Percentiles rank a stretch among this genome's conserved stretches.
Evolutionary conservation across 768 basidiomycete species (phyloP).

Genomic region (Paxillus ammoniavirescens): DNA sequence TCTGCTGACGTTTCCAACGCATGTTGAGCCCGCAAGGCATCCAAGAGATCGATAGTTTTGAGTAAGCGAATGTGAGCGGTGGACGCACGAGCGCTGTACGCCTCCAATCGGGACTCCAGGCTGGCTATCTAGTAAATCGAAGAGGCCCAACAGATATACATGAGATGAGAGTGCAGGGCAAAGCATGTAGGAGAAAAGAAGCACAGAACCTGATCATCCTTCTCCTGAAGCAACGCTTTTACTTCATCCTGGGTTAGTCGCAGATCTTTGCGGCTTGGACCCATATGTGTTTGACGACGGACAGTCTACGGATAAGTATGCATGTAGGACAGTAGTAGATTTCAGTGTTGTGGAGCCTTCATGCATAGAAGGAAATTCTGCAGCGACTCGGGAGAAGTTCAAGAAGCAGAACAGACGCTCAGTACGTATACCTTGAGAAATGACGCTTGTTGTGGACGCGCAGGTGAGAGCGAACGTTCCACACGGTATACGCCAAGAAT

Average conservation of each 20-base stretch:
- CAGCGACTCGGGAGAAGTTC: not conserved
- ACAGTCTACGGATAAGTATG: not conserved
- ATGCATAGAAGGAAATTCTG: constrained; percentile 18
- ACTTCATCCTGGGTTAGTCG: constrained; percentile 18
- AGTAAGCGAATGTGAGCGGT: constrained; percentile 46
- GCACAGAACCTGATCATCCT: constrained; percentile 25
- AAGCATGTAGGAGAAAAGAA: not conserved
- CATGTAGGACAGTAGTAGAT: constrained; percentile 4
- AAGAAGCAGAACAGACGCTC: too few species aligned
- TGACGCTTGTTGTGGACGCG: too few species aligned
- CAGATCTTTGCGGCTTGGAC: constrained; percentile 21
- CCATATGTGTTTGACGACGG: constrained; percentile 19
- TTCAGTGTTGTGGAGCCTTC: constrained; percentile 5
- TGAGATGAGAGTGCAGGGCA: not conserved
- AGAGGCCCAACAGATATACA: not conserved
- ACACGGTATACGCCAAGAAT: too few species aligned
- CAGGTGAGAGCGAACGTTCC: too few species aligned
- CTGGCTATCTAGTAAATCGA: constrained; percentile 19
- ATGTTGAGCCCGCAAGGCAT: constrained; percentile 40
- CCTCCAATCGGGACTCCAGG: constrained; percentile 33
- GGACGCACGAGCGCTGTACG: constrained; percentile 38
- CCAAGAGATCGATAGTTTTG: constrained; percentile 49
- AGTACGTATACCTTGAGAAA: too few species aligned
- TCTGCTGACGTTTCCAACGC: constrained; percentile 38
- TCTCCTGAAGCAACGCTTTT: constrained; percentile 18